phyloP scores from a whole-genome alignment of 2,329 filamentous ascomycete species.

The Ceratocystis ficicola region DNA sequence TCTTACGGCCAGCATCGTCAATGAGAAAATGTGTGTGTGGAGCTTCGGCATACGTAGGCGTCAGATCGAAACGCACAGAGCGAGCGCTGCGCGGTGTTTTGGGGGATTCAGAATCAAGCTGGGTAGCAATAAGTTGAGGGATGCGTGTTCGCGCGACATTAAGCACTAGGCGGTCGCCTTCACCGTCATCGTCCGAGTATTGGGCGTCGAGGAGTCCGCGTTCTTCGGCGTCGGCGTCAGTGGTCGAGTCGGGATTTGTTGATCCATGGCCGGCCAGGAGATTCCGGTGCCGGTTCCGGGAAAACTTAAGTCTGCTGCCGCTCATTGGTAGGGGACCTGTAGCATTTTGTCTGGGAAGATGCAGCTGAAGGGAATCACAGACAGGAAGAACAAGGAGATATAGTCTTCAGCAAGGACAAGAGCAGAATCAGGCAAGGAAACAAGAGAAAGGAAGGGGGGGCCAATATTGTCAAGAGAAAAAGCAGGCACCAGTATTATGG shows the following conservation, averaged over 20 bases:
- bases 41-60: conserved; percentile 34
- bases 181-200: conserved; percentile 23
- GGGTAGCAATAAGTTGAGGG: conserved; percentile 14
- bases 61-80: conserved; percentile 61
- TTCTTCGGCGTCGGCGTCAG: conserved; percentile 24
- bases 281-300: conserved; percentile 19
- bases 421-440: background rate
- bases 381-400: background rate
- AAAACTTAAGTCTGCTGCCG: conserved; percentile 21
- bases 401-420: background rate
- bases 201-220: conserved; percentile 25
- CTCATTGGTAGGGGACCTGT: conserved; percentile 18
- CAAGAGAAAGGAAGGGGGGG: background rate
- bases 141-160: conserved; percentile 20
- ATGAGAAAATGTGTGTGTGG: conserved; percentile 26
- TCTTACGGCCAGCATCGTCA: conserved; percentile 20
- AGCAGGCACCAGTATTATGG: background rate
- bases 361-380: background rate
- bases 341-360: conserved; percentile 17
- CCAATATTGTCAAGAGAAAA: background rate
- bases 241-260: conserved; percentile 10
- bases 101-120: conserved; percentile 22
- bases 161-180: conserved; percentile 18
- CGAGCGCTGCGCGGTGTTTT: conserved; percentile 52
- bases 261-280: conserved; percentile 14